These are phyloP conservation scores for Pseudoturritis turrita DNA, from an alignment of 345 rosid species.

Conservation along the genomic window DNA sequence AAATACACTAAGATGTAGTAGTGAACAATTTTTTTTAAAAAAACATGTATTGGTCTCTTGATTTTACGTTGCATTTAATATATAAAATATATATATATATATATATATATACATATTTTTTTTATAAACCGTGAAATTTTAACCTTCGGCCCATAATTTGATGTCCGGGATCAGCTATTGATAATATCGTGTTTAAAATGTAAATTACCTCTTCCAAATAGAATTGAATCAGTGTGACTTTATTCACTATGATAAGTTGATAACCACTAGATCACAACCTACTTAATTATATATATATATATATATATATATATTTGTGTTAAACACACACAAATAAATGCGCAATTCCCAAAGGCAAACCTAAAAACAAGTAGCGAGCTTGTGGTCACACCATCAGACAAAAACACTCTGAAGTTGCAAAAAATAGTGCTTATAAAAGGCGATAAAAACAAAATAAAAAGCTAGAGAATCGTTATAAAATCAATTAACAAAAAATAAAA, in stretches of 20 bases:
- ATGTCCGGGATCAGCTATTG: too few species aligned
- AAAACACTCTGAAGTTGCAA: not conserved
- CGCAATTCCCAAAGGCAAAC: not conserved
- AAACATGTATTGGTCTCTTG: not conserved
- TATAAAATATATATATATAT: not conserved
- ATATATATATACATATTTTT: not conserved
- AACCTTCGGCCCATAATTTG: too few species aligned
- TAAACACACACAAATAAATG: not conserved
- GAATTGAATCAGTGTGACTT: too few species aligned
- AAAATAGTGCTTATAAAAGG: constrained; percentile 9
- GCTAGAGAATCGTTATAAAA: not conserved
- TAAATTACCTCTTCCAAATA: too few species aligned
- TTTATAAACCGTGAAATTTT: too few species aligned
- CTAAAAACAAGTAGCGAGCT: constrained; percentile 11
- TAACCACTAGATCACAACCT: too few species aligned
- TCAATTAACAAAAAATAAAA: not conserved
- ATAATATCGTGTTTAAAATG: too few species aligned
- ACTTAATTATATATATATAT: too few species aligned
- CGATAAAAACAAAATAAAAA: not conserved
- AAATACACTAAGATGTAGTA: not conserved
- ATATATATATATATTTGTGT: not conserved
- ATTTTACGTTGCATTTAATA: too few species aligned
- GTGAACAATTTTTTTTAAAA: not conserved
- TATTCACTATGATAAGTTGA: too few species aligned
- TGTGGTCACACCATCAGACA: constrained; percentile 14